Evolutionary conservation across 2,329 filamentous ascomycete species (phyloP), one percentile per base, ranked within the genome.

Genomic region (Fusarium vanettenii): DNA sequence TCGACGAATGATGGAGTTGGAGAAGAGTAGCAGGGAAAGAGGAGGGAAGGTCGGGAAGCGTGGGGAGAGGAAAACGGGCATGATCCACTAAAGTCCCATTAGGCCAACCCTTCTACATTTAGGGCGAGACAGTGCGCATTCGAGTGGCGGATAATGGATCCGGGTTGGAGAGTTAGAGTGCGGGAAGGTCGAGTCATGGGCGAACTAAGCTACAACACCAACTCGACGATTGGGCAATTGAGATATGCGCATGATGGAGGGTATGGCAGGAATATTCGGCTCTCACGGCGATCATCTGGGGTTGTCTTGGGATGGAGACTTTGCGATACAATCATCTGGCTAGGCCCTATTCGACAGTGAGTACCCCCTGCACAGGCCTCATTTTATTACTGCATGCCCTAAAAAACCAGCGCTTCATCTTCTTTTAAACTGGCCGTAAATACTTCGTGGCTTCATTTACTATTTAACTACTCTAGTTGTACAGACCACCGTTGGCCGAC

Each of bases 401-500:
- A 25, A 10, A 29, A n/a, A 25, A 2, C 25, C 20, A 25, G 9
- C 25, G 29, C 20, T 59, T 20, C 33, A 31, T 55, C 9, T 55
- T 50, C 45, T 29, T n/a, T 50, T 7, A 29, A 56, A 16, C 18
- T 56, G 8, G 33, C 14, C n/a, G 20, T 57, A 1, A 3, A 33
- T 25, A 35, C 27, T 13, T 37, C 31, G 22, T 57, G 31, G 20
- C 20, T 57, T 57, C 29, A 57, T 57, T 39, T 39, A 57, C 31
- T 57, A 33, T 57, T 57, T 13, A 27, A 25, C 29, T 25, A 25
- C 20, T 37, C 33, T 57, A 73, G 48, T 73, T 73, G 31, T 74
- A 74, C 14, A 74, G 22, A 20, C 81, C 81, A 18, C 80, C 81
- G 52, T 80, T 82, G 3, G 80, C 80, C 25, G 66, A 81, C 1